Base-by-base conservation (phyloP, 768 basidiomycete genomes). In the Termitomyces sp. region DNA sequence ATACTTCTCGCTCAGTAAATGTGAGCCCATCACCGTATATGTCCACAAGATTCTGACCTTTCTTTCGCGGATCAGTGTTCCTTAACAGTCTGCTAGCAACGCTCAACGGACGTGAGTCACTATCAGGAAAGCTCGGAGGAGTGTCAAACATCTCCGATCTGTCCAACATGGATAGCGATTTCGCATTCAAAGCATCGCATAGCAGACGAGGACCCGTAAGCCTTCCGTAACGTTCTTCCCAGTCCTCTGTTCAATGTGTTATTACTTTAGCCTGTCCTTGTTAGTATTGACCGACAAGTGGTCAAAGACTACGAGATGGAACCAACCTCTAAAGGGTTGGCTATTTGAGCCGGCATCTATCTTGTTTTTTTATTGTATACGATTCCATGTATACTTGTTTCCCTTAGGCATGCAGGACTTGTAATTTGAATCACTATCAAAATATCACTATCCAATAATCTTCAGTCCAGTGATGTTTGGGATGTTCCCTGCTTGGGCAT, bases 11-110 rank as follows among this genome's bases (percentile, higher is more conserved):
- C 43, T 54, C 32, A 54, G 44, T 30, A 46, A 54, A 54, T 18
- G 53, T 54, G 24, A 45, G 43, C 73, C 80, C 57, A 70, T 68
- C 26, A 7, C 14, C 30, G n/a, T 28, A 10, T 4, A 6, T 16
- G 10, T 45, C 13, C 0, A 7, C 16, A 26, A 10, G 3, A 14
- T 44, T 48, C 11, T 38, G 22, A 58, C 26, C 33, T 38, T 14
- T 48, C 8, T 46, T 41, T 1, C 14, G 9, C 16, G 35, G 22
- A 46, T 3, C 20, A 73, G 72, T 73, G 8, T 70, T 66, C 57
- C 55, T 73, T 26, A 71, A 73, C 62, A 73, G 70, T 57, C 60
- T 73, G 33, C 63, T 73, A 18, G 71, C 71, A 14, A 71, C 68
- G 45, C 61, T 71, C 13, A 71, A 72, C 35, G 62, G 66, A 4